Percentiles rank a stretch among this genome's conserved stretches.
Conservation (phyloP, 495 filamentous ascomycete species). For the Pyronema domesticum region DNA sequence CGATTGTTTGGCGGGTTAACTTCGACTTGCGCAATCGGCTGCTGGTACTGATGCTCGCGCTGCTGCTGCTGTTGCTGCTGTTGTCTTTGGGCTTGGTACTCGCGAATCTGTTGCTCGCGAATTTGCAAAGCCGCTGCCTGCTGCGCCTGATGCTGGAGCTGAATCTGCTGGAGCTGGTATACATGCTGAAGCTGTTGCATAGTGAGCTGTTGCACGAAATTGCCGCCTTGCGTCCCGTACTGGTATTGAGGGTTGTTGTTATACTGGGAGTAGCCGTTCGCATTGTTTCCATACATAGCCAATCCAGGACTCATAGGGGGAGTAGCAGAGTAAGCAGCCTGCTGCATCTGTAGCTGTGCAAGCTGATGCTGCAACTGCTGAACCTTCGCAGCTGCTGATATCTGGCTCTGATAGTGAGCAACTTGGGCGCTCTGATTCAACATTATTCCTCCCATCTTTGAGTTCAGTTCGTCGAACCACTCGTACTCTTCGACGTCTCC, state of each 20-base stretch:
- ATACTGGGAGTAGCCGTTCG: background rate
- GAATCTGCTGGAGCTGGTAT: conserved; percentile 23
- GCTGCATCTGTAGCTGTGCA: conserved; percentile 14
- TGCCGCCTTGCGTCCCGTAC: conserved; percentile 2
- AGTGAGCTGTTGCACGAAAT: conserved; percentile 6
- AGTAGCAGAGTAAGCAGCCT: conserved; percentile 16
- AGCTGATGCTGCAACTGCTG: conserved; percentile 23
- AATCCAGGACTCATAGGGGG: conserved; percentile 11
- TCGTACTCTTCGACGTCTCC: conserved; percentile 4
- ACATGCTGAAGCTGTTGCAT: conserved; percentile 41
- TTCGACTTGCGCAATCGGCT: conserved; percentile 22
- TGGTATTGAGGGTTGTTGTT: conserved; percentile 3
- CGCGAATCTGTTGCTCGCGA: conserved; percentile 25
- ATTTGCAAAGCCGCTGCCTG: conserved; percentile 39
- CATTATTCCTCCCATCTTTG: background rate
- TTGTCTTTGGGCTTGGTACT: conserved; percentile 27
- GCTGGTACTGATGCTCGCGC: conserved; percentile 27
- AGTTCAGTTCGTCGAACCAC: background rate
- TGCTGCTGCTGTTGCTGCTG: conserved; percentile 22
- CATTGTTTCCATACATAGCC: background rate
- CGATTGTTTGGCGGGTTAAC: conserved; percentile 23
- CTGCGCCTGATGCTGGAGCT: conserved; percentile 19
- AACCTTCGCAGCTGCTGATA: conserved; percentile 6
- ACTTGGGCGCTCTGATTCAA: conserved; percentile 3
- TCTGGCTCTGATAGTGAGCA: conserved; percentile 1